Percentiles rank a stretch among this genome's conserved stretches.
phyloP scores from a whole-genome alignment of 2,329 filamentous ascomycete species.

The Pseudohalonectria lignicola region DNA sequence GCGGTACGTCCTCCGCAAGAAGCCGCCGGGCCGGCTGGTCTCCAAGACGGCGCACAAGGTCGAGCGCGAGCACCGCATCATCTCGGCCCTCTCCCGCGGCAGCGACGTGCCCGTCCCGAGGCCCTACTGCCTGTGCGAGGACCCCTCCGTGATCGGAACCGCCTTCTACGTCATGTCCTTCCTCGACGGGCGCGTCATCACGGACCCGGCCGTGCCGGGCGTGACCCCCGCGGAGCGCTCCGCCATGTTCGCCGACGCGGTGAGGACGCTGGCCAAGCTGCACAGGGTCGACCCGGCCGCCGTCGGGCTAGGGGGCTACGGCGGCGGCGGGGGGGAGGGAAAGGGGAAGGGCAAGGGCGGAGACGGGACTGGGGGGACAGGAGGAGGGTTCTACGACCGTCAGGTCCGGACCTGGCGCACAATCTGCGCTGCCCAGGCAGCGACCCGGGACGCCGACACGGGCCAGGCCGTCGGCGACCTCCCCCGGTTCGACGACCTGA shows the following conservation, averaged over 20 bases:
- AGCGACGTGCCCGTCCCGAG: slow-evolving; percentile 82
- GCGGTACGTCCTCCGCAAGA: slow-evolving; percentile 89
- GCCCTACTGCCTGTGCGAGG: slow-evolving; percentile 77
- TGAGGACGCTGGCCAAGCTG: slow-evolving; percentile 73
- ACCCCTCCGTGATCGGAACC: slow-evolving; percentile 69
- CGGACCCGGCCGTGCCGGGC: slow-evolving; percentile 72
- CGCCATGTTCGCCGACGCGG: slow-evolving; percentile 77
- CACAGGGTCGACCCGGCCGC: slow-evolving; percentile 60
- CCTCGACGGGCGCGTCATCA: slow-evolving; percentile 85
- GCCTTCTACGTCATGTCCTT: slow-evolving; percentile 98
- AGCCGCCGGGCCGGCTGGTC: slow-evolving; percentile 87
- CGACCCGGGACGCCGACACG: slow-evolving; percentile 66
- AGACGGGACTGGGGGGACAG: slow-evolving; percentile 57
- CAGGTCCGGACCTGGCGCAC: slow-evolving; percentile 76
- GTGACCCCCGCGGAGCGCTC: slow-evolving; percentile 56
- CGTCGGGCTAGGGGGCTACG: slow-evolving; percentile 63
- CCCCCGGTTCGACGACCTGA: slow-evolving; percentile 71
- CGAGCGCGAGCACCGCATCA: slow-evolving; percentile 87
- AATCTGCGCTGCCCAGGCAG: slow-evolving; percentile 69
- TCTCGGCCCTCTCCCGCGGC: slow-evolving; percentile 59
- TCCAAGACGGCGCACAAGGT: slow-evolving; percentile 94
- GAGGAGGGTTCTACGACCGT: slow-evolving; percentile 68
- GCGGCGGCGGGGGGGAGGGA: slow-evolving; percentile 55
- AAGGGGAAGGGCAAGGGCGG: not conserved
- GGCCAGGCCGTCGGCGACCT: slow-evolving; percentile 67